Evolutionary conservation across 2,329 filamentous ascomycete species (phyloP).

Genomic region (Rachicladosporium sp.): DNA sequence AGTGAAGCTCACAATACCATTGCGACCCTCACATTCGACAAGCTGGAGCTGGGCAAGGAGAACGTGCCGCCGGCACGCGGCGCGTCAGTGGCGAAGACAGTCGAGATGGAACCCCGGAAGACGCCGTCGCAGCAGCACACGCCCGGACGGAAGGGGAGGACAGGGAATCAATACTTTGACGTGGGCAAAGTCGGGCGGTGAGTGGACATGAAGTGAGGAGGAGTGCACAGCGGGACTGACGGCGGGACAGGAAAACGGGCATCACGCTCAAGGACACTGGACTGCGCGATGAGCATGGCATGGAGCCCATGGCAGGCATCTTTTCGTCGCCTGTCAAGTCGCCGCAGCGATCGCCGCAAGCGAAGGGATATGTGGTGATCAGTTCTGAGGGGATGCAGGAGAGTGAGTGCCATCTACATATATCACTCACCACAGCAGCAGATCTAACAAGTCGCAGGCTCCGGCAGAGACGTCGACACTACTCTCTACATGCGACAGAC

Average conservation of each 20-base stretch:
- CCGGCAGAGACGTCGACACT: conserved; percentile 36
- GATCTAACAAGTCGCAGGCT: too few species aligned
- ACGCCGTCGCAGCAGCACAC: conserved; percentile 12
- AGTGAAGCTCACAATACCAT: too few species aligned
- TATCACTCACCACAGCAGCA: too few species aligned
- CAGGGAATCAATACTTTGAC: conserved; percentile 24
- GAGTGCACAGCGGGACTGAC: conserved; percentile 7
- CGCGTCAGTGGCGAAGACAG: conserved; percentile 14
- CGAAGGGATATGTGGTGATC: conserved; percentile 10
- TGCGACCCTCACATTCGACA: conserved; percentile 1
- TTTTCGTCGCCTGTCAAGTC: conserved; percentile 74
- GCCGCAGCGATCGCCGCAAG: conserved; percentile 15
- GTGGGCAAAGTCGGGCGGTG: conserved; percentile 24
- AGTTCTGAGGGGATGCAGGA: conserved; percentile 46
- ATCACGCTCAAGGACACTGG: conserved; percentile 67
- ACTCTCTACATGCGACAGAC: conserved; percentile 30
- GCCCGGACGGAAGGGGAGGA: conserved; percentile 17
- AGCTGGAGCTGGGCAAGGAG: conserved; percentile 19
- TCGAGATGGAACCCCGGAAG: conserved; percentile 1
- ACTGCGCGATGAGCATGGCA: conserved; percentile 76
- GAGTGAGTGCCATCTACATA: conserved; percentile 42
- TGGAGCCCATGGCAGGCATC: conserved; percentile 75
- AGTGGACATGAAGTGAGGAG: conserved; percentile 3
- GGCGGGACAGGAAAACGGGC: conserved; percentile 65
- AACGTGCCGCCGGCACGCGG: conserved; percentile 14